Conservation (phyloP, 805 yeast genomes). For the Candida railenensis region DNA sequence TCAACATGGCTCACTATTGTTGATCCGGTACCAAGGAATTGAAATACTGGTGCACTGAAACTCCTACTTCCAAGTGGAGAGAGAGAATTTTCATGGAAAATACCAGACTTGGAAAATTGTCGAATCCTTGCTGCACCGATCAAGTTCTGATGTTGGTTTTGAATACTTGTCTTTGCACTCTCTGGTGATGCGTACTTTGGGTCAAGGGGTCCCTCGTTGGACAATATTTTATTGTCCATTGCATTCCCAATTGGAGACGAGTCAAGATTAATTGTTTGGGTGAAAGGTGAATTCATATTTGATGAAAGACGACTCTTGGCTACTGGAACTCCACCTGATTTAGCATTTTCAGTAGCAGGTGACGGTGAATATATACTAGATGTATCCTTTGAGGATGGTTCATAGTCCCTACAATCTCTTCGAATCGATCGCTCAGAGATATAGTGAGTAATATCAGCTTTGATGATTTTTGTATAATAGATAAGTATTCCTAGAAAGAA, state of each 20-base stretch:
- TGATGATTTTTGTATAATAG: background rate
- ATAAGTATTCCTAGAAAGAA: background rate
- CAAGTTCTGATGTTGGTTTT: background rate
- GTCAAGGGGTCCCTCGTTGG: background rate
- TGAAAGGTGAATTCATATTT: background rate
- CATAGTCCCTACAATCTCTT: background rate
- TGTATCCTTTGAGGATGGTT: background rate
- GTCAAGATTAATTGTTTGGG: background rate
- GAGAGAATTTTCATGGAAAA: background rate
- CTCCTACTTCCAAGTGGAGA: background rate
- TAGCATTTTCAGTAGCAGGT: background rate
- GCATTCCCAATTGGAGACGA: no score
- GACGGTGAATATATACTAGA: background rate
- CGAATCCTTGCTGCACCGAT: background rate
- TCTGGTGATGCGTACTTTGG: no score
- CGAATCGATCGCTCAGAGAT: background rate
- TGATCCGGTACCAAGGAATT: background rate
- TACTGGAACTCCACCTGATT: background rate
- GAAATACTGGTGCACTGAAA: slow-evolving; percentile 5
- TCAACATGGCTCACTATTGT: background rate
- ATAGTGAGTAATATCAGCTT: background rate
- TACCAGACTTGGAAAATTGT: background rate
- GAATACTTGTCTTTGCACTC: background rate
- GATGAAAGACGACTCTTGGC: background rate
- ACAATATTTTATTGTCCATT: no score